Conservation (phyloP, 2,329 filamentous ascomycete species). For the Exophiala oligosperma region DNA sequence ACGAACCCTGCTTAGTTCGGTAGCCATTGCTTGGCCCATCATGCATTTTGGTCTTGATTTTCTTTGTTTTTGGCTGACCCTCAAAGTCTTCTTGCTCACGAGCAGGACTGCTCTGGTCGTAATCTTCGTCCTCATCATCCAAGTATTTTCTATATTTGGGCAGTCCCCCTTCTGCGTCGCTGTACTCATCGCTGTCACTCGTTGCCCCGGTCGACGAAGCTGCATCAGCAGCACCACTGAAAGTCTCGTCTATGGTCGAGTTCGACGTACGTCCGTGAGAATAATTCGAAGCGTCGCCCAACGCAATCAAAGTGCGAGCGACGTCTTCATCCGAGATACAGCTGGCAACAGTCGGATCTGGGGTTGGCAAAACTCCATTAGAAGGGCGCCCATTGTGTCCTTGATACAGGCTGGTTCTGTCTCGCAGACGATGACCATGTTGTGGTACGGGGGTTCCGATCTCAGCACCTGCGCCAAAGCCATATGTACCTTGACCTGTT, state of each 20-base stretch:
- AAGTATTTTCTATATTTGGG: conserved; percentile 52
- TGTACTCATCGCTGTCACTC: conserved; percentile 67
- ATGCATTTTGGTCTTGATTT: conserved; percentile 50
- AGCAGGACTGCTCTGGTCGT: conserved; percentile 53
- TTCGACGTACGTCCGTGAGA: conserved; percentile 91
- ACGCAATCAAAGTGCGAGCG: conserved; percentile 91
- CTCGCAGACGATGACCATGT: conserved; percentile 65
- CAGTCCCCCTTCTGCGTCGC: conserved; percentile 61
- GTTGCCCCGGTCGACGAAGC: conserved; percentile 83
- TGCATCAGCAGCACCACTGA: conserved; percentile 84
- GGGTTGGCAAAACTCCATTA: conserved; percentile 76
- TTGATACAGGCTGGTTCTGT: conserved; percentile 42
- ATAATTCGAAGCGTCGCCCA: conserved; percentile 90
- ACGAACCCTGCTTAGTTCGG: conserved; percentile 23
- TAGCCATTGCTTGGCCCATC: conserved; percentile 27
- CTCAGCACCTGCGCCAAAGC: conserved; percentile 25
- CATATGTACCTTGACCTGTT: conserved; percentile 47
- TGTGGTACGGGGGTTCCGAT: conserved; percentile 40
- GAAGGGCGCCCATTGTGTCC: conserved; percentile 47
- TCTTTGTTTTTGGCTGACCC: conserved; percentile 47
- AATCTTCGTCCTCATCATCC: conserved; percentile 54
- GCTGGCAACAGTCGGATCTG: conserved; percentile 94
- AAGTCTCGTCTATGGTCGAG: conserved; percentile 88
- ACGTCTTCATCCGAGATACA: conserved; percentile 98
- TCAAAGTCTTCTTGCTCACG: conserved; percentile 42